phyloP scores from a whole-genome alignment of 2,329 filamentous ascomycete genomes.

The Aspergillus arachidicola region DNA sequence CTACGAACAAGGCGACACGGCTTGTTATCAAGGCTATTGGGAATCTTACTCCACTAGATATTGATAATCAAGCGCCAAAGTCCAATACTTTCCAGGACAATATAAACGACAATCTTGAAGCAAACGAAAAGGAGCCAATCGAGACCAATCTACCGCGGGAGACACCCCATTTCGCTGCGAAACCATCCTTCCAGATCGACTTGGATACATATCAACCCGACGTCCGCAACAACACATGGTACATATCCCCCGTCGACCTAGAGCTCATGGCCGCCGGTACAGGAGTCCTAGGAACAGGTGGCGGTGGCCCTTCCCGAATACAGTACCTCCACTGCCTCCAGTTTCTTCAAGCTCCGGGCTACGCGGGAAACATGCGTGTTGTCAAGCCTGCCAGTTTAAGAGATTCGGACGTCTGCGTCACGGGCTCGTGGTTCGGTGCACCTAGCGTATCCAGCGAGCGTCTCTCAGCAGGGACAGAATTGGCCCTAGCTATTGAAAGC shows the following conservation, averaged over 20 bases:
- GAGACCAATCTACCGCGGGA: neutral
- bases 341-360: conserved; percentile 32
- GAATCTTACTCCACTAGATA: conserved; percentile 39
- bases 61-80: neutral
- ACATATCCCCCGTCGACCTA: conserved; percentile 40
- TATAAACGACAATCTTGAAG: neutral
- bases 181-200: conserved; percentile 26
- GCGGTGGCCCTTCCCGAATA: conserved; percentile 46
- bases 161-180: conserved; percentile 18
- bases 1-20: conserved; percentile 29
- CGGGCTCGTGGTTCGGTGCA: conserved; percentile 50
- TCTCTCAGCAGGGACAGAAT: conserved; percentile 15
- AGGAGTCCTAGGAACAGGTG: conserved; percentile 43
- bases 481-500: conserved; percentile 11
- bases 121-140: neutral
- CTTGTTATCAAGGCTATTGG: conserved; percentile 43
- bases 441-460: conserved; percentile 21
- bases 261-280: conserved; percentile 41
- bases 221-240: conserved; percentile 38
- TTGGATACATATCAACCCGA: conserved; percentile 35
- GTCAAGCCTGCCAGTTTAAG: conserved; percentile 37
- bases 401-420: conserved; percentile 45
- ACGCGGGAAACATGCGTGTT: conserved; percentile 43
- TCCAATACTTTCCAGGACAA: conserved; percentile 10
- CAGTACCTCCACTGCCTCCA: conserved; percentile 50